Percentiles rank a stretch among this genome's conserved stretches.
Evolutionary conservation across 768 basidiomycete species (phyloP).

Genomic region (Polyporus arcularius): DNA sequence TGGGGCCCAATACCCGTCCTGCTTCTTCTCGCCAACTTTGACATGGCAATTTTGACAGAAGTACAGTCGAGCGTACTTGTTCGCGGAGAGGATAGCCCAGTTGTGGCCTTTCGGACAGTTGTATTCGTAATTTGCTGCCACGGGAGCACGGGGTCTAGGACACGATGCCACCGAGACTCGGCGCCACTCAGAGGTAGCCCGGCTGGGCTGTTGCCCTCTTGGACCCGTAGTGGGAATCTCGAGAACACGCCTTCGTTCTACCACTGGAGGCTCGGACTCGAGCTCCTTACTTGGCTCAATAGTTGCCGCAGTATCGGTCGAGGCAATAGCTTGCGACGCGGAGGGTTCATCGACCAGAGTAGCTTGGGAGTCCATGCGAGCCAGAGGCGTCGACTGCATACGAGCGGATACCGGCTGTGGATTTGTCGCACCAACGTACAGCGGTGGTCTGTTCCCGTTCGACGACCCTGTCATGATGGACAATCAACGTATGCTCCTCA

Average conservation of each 20-base stretch:
- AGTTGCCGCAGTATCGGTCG: too few species aligned
- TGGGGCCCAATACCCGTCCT: slow-evolving; percentile 8
- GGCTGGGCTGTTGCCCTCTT: not conserved
- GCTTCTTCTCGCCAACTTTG: slow-evolving; percentile 14
- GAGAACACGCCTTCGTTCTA: not conserved
- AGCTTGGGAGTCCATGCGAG: slow-evolving; percentile 1
- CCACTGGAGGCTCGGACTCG: too few species aligned
- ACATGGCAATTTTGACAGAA: slow-evolving; percentile 5
- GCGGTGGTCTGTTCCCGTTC: slow-evolving; percentile 12
- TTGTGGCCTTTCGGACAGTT: slow-evolving; percentile 6
- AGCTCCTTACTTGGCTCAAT: too few species aligned
- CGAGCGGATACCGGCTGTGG: not conserved
- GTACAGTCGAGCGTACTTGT: slow-evolving; percentile 10
- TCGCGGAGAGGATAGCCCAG: slow-evolving; percentile 2
- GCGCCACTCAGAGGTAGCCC: not conserved
- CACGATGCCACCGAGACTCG: slow-evolving; percentile 4
- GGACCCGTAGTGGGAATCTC: not conserved
- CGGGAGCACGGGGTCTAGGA: slow-evolving; percentile 12
- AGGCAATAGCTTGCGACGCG: too few species aligned
- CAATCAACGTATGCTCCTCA: not conserved
- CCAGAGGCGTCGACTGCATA: not conserved
- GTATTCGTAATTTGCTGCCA: not conserved
- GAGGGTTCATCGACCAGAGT: slow-evolving; percentile 9
- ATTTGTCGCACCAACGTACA: slow-evolving; percentile 13
- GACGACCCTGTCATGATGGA: slow-evolving; percentile 1